Percentiles rank a stretch among this genome's conserved stretches.
phyloP scores from a whole-genome alignment of 495 filamentous ascomycete species.

The Penicillium soppii region DNA sequence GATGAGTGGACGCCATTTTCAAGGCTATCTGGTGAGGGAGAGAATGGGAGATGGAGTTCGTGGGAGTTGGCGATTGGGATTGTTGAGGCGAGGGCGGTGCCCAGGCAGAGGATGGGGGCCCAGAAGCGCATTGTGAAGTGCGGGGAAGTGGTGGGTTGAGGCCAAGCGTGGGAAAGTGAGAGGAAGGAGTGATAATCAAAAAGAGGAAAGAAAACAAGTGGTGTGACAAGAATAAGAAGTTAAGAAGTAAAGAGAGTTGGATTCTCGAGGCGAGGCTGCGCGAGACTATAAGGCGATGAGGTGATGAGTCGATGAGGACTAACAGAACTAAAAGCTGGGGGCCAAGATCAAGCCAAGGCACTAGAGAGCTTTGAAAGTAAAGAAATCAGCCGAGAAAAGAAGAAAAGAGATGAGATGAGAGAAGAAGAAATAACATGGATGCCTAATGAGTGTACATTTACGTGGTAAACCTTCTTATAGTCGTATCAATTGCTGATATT shows the following conservation, averaged over 20 bases:
- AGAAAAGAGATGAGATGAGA: neutral
- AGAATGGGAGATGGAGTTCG: slow-evolving; percentile 26
- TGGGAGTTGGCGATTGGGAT: slow-evolving; percentile 19
- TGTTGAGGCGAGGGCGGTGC: slow-evolving; percentile 15
- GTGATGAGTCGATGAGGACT: too few species aligned
- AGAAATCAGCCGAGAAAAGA: too few species aligned
- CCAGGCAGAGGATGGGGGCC: slow-evolving; percentile 9
- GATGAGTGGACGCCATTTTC: slow-evolving; percentile 16
- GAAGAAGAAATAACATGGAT: slow-evolving; percentile 1
- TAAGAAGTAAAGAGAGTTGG: neutral
- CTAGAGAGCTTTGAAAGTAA: too few species aligned
- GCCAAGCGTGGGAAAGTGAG: neutral
- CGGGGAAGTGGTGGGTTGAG: neutral
- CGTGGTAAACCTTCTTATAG: too few species aligned
- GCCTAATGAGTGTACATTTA: too few species aligned
- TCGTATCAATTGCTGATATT: too few species aligned
- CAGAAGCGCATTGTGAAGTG: slow-evolving; percentile 18
- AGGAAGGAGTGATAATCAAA: neutral
- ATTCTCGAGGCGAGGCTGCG: too few species aligned
- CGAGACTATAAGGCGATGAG: too few species aligned
- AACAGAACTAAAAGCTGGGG: too few species aligned
- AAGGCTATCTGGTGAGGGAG: slow-evolving; percentile 13
- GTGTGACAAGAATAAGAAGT: too few species aligned
- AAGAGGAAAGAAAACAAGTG: too few species aligned
- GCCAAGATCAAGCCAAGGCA: too few species aligned